A percentile compares a stretch with the other conserved stretches of the same genome.
phyloP scores from a whole-genome alignment of 371 early-diverging fungal genomes.

The Conidiobolus incongruus region DNA sequence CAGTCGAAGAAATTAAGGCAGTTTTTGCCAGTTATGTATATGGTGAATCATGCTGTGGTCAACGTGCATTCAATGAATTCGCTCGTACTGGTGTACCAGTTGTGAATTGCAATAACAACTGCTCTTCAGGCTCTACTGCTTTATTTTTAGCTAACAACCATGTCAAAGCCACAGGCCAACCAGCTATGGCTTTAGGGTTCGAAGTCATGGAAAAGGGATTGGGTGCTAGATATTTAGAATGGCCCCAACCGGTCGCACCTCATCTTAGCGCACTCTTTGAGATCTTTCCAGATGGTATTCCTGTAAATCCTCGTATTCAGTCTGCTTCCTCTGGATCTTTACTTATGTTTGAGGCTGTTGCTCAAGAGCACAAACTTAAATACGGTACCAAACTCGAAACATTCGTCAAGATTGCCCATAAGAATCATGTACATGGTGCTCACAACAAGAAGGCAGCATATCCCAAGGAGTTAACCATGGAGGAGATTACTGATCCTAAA shows the following conservation, averaged over 20 bases:
- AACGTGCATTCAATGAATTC: constrained; percentile 23
- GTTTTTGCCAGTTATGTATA: constrained; percentile 34
- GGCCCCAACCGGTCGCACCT: neutral
- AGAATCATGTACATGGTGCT: neutral
- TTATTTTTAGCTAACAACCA: constrained; percentile 40
- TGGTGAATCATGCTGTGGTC: constrained; percentile 49
- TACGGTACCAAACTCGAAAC: neutral
- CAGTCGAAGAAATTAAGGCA: constrained; percentile 28
- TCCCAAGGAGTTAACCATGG: neutral
- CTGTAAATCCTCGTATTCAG: neutral
- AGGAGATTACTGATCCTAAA: neutral
- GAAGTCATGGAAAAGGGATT: constrained; percentile 45
- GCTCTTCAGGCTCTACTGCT: constrained; percentile 55
- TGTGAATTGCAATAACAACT: constrained; percentile 60
- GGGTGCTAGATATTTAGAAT: neutral
- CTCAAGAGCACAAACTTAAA: neutral
- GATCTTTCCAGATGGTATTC: neutral
- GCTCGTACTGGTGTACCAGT: constrained; percentile 17
- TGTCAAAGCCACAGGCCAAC: too few relatives aligned
- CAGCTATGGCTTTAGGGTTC: constrained; percentile 50
- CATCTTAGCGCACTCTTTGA: neutral
- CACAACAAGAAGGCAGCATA: neutral
- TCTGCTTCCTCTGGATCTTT: neutral
- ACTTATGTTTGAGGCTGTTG: neutral
- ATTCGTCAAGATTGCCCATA: neutral